Percentiles rank a stretch among this genome's conserved stretches.
These are phyloP conservation scores for Fusarium armeniacum DNA, from an alignment of 2,329 filamentous ascomycete species.

Conservation along the genomic window DNA sequence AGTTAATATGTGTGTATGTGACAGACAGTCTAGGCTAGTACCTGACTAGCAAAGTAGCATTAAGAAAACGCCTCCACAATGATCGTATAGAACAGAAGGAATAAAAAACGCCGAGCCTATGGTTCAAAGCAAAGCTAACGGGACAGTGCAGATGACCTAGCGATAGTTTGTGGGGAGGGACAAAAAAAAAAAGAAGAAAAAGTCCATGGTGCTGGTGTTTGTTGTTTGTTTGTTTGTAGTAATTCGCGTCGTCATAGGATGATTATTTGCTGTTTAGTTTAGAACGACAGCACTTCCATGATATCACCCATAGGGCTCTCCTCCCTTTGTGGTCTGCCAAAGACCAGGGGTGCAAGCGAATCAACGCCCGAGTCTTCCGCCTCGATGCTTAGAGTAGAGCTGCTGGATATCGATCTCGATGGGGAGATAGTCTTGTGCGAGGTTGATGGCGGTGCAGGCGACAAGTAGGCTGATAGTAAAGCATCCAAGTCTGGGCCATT, in stretches of 20 bases:
- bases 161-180: constrained; percentile 8
- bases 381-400: constrained; percentile 40
- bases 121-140: constrained; percentile 30
- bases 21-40: constrained; percentile 36
- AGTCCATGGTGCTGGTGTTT: constrained; percentile 2
- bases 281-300: constrained; percentile 41
- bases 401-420: constrained; percentile 43
- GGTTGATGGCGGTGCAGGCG: constrained; percentile 26
- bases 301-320: constrained; percentile 42
- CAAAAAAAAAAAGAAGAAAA: constrained; percentile 1
- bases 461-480: constrained; percentile 40
- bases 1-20: background rate
- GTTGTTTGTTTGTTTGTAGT: constrained; percentile 3
- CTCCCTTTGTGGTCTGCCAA: constrained; percentile 38
- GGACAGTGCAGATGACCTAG: constrained; percentile 21
- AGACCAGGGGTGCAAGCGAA: constrained; percentile 37
- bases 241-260: background rate
- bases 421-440: constrained; percentile 34
- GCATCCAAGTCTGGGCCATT: constrained; percentile 40
- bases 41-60: constrained; percentile 33
- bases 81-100: constrained; percentile 17
- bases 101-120: constrained; percentile 26
- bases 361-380: constrained; percentile 38
- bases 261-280: constrained; percentile 11
- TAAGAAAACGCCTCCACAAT: constrained; percentile 36